Conservation (phyloP, 106 monocot species). For the Phalaenopsis equestris region DNA sequence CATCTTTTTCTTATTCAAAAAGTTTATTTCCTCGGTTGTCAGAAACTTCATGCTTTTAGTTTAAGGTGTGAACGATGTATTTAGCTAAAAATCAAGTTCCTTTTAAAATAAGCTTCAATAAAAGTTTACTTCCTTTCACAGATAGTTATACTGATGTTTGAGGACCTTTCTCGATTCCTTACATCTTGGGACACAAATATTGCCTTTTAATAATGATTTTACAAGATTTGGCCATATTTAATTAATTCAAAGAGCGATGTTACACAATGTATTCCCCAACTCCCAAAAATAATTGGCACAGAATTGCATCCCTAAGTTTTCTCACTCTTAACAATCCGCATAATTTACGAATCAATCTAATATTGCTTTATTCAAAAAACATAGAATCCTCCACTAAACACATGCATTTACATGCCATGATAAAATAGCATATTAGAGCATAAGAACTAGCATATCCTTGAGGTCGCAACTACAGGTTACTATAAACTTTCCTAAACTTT, state of each 20-base stretch:
- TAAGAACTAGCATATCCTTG: not conserved
- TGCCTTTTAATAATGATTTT: not conserved
- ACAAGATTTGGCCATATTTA: not conserved
- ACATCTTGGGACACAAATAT: not conserved
- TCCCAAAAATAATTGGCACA: not conserved
- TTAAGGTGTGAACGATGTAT: not conserved
- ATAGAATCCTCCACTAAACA: not conserved
- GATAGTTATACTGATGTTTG: not conserved
- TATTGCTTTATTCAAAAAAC: not conserved
- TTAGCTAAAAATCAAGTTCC: not conserved
- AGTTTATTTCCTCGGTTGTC: not conserved
- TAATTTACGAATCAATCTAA: not conserved
- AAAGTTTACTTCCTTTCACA: not conserved
- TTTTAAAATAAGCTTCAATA: not conserved
- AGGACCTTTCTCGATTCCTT: not conserved
- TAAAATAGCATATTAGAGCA: not conserved
- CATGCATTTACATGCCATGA: not conserved
- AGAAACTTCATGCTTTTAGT: not conserved
- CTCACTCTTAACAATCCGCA: not conserved
- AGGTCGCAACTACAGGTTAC: not conserved
- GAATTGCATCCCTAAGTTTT: not conserved
- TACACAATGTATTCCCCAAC: not conserved
- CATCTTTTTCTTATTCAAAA: slow-evolving; percentile 1
- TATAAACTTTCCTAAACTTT: not conserved
- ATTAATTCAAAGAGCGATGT: not conserved